Evolutionary conservation across 208 protist genomes (phyloP), one percentile per base, ranked within the genome.

Genomic region (Crithidia acanthocephali): DNA sequence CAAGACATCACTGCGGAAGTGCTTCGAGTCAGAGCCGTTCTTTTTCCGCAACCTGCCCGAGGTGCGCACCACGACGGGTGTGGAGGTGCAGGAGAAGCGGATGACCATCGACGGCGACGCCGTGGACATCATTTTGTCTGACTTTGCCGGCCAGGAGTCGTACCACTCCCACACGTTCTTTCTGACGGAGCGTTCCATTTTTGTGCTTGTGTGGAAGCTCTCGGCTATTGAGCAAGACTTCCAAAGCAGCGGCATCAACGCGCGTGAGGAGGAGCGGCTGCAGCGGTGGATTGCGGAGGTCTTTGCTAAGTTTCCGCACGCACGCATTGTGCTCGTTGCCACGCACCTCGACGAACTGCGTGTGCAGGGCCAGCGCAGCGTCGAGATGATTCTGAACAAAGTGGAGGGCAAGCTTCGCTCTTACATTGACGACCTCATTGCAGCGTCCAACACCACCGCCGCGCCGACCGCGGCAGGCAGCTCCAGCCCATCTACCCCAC

Each of bases 261-360:
- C 51, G 11, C 70, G 78, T 8, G 89, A 97, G 79, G 90, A 97
- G 76, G 74, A 92, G 69, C 87, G 88, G 7, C 79, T 97, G 74
- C 86, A 93, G 55, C 86, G 82, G 59, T 95, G 88, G 87, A 86
- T 92, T 51, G 80, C 84, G n/a, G 87, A 95, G 76, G 87, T 97
- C 28, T 94, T 95, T 66, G 82, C 93, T 47, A 95, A 95, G 58
- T 95, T 89, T 59, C 91, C 90, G 1, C 52, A 60, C 18, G 87
- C 90, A 1, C 81, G 74, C 48, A 85, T 97, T 40, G 86, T 89
- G 20, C 77, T 97, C 11, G 84, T 97, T 28, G 90, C 87, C 18
- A 97, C 90, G 25, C 93, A 97, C 81, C 79, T 95, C 33, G 93
- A 97, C 68, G 86, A 94, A 79, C 89, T 95, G 37, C 90, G 91